Evolutionary conservation across 352 stramenopile genomes (phyloP).

Genomic region (Hyphochytrium catenoides): DNA sequence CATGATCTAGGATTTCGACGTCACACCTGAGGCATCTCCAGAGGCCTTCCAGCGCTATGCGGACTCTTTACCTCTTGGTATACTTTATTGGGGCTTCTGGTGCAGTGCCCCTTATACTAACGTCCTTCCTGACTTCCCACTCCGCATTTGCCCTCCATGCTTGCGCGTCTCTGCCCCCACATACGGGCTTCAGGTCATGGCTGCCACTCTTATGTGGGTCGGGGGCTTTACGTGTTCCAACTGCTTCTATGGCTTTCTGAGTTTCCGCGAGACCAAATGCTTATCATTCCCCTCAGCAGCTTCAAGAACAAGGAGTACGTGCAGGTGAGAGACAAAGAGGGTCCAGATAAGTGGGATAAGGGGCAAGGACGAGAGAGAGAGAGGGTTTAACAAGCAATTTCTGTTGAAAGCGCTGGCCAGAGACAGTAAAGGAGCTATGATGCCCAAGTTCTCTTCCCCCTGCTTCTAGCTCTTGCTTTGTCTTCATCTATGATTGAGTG

Average conservation of each 20-base stretch:
- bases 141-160: no score
- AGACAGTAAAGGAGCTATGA: background rate
- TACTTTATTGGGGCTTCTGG: no score
- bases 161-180: no score
- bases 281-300: constrained; percentile 64
- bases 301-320: constrained; percentile 24
- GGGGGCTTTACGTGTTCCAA: constrained; percentile 75
- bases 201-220: constrained; percentile 49
- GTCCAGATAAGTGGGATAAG: no score
- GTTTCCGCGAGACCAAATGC: constrained; percentile 50
- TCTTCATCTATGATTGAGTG: no score
- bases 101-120: no score
- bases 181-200: constrained; percentile 17
- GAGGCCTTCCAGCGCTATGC: constrained; percentile 21
- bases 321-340: constrained; percentile 5
- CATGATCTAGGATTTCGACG: constrained; percentile 7
- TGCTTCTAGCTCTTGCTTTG: constrained; percentile 1
- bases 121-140: no score
- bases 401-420: no score
- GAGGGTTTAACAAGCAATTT: no score
- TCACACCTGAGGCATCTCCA: constrained; percentile 7
- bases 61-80: constrained; percentile 16
- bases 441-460: constrained; percentile 1
- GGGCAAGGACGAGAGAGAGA: no score
- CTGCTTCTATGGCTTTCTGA: constrained; percentile 65